Evolutionary conservation across 2,329 filamentous ascomycete species (phyloP).

Genomic region (Fusarium sp.): DNA sequence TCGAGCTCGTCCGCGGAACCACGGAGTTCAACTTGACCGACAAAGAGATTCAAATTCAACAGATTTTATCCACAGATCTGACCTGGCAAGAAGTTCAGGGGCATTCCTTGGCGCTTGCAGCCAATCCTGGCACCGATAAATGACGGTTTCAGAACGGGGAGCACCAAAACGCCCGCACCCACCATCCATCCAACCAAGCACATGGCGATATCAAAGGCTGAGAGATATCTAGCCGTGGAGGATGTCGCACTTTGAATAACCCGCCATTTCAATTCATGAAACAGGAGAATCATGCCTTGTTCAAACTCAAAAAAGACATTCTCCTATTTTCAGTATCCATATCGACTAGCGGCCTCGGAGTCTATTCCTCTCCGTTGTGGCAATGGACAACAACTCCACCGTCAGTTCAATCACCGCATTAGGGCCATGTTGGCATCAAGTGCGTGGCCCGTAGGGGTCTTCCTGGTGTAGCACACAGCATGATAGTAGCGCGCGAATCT

Average conservation of each 20-base stretch:
- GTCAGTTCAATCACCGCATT: constrained; percentile 3
- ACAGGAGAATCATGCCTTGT: constrained; percentile 16
- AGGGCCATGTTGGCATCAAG: constrained; percentile 11
- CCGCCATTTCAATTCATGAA: constrained; percentile 6
- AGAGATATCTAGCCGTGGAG: constrained; percentile 8
- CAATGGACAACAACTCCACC: constrained; percentile 8
- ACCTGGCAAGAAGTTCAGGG: background rate
- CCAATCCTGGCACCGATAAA: constrained; percentile 30
- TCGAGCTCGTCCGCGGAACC: background rate
- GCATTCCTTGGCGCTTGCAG: constrained; percentile 1
- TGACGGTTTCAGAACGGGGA: constrained; percentile 28
- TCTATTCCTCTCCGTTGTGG: background rate
- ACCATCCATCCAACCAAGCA: constrained; percentile 1
- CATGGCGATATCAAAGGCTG: constrained; percentile 11
- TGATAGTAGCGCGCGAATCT: constrained; percentile 14
- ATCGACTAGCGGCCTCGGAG: background rate
- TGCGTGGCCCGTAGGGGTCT: background rate
- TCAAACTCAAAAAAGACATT: background rate
- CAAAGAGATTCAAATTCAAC: background rate
- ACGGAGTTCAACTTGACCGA: background rate
- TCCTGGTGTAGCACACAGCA: background rate
- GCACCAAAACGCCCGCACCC: constrained; percentile 36
- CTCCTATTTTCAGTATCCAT: background rate
- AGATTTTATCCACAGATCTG: background rate
- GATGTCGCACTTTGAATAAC: background rate